Evolutionary conservation across 2,329 filamentous ascomycete genomes (phyloP).

Genomic region (Fusarium verticillioides): DNA sequence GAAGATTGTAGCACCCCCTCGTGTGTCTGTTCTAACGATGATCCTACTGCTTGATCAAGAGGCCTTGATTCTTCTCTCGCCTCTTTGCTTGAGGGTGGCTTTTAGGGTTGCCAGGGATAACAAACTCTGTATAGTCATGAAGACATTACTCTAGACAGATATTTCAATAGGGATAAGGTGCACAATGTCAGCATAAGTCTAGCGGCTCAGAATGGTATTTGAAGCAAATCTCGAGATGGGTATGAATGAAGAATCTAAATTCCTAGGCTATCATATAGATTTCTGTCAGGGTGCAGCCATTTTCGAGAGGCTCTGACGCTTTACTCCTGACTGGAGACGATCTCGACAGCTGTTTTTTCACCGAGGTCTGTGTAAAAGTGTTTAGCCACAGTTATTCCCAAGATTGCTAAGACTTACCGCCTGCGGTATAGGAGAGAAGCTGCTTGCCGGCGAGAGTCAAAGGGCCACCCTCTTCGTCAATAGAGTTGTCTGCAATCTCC

Average conservation of each 20-base stretch:
- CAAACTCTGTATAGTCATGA: neutral
- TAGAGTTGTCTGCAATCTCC: neutral
- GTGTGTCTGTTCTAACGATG: neutral
- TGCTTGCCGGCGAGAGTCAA: neutral
- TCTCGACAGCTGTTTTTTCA: neutral
- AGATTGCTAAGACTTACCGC: rapidly evolving
- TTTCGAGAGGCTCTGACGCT: neutral
- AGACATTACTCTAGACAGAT: neutral
- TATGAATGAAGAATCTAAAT: neutral
- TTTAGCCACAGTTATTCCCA: neutral
- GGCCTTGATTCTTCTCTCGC: too few species aligned
- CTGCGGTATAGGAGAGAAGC: neutral
- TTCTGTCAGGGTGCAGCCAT: neutral
- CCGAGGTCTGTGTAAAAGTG: neutral
- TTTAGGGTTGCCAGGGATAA: neutral
- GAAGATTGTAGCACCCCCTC: neutral
- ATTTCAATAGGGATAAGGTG: neutral
- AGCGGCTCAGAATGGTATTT: neutral
- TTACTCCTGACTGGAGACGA: neutral
- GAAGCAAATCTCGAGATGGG: neutral
- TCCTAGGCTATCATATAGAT: neutral
- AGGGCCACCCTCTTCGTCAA: rapidly evolving
- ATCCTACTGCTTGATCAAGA: neutral
- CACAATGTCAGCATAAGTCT: neutral
- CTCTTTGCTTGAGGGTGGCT: neutral